A percentile compares a stretch with the other conserved stretches of the same genome.
Conservation (phyloP, 257 asterid species). For the Solanum stenotomum region DNA sequence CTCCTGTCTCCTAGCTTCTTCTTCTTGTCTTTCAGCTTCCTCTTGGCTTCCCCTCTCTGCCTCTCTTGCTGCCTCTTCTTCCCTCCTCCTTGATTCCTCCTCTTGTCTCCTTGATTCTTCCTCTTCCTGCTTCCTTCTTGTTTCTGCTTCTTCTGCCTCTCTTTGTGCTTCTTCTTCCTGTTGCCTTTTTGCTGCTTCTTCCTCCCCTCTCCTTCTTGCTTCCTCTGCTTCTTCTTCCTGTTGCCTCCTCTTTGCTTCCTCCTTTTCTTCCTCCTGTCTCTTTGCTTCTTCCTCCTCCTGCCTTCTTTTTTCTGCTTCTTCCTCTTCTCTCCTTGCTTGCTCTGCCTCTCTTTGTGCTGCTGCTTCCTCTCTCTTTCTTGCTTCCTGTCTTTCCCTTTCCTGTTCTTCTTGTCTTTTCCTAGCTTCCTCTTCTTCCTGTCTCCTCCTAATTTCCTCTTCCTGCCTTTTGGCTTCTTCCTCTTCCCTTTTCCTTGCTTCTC, state of each 20-base stretch:
- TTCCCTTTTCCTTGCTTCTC: background rate
- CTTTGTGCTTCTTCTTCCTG: background rate
- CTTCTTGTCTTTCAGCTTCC: background rate
- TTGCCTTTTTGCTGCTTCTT: background rate
- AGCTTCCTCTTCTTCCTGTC: background rate
- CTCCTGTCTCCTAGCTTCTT: background rate
- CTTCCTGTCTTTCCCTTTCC: background rate
- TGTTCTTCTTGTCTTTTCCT: background rate
- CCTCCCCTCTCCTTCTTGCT: background rate
- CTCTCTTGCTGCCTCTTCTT: background rate
- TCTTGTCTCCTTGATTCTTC: background rate
- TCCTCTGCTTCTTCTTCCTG: background rate
- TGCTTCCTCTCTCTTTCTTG: background rate
- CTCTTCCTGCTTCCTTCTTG: background rate
- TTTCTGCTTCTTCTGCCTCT: conserved; percentile 2
- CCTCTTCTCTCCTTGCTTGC: background rate
- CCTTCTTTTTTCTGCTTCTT: background rate
- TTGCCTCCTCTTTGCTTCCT: background rate
- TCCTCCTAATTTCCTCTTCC: background rate
- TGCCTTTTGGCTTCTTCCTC: background rate
- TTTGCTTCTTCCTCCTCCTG: conserved; percentile 1
- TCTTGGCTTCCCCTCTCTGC: conserved; percentile 3
- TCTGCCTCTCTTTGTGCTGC: background rate
- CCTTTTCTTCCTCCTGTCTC: conserved; percentile 1
- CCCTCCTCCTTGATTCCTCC: background rate